A percentile compares a stretch with the other conserved stretches of the same genome.
These are phyloP conservation scores for Lonicera japonica DNA, from an alignment of 129 eudicot species.

Conservation along the genomic window DNA sequence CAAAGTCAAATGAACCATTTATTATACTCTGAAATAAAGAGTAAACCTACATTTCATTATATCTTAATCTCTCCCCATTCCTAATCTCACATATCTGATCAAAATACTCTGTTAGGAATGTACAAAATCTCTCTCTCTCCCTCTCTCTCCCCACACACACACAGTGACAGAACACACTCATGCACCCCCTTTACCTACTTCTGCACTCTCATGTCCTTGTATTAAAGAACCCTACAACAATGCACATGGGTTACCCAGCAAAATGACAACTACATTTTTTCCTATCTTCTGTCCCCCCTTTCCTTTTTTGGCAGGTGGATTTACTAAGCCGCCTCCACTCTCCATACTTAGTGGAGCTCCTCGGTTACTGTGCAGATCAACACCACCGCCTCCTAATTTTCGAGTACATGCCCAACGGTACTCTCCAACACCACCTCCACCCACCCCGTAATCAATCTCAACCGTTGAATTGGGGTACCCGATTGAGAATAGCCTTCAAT, in stretches of 20 bases:
- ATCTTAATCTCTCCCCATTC: no score
- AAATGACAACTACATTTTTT: neutral
- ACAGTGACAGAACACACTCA: neutral
- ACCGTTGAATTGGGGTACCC: constrained; percentile 59
- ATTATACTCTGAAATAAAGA: no score
- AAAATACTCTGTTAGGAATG: no score
- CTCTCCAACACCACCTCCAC: constrained; percentile 68
- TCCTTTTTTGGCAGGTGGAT: constrained; percentile 54
- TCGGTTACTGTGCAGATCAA: constrained; percentile 95
- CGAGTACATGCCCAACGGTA: constrained; percentile 75
- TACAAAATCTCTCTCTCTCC: neutral
- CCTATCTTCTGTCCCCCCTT: neutral
- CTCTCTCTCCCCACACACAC: neutral
- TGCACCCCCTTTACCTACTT: neutral
- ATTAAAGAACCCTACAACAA: neutral
- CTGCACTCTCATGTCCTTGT: neutral
- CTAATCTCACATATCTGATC: no score
- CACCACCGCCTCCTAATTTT: constrained; percentile 70
- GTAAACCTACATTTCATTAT: no score
- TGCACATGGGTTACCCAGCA: constrained; percentile 13
- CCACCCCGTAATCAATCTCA: constrained; percentile 20
- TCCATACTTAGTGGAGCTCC: constrained; percentile 64
- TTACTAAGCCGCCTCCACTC: constrained; percentile 69
- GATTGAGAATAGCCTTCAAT: constrained; percentile 80
- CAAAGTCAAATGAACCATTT: no score